Conservation (phyloP, 129 eudicot species). For the Flaveria trinervia region DNA sequence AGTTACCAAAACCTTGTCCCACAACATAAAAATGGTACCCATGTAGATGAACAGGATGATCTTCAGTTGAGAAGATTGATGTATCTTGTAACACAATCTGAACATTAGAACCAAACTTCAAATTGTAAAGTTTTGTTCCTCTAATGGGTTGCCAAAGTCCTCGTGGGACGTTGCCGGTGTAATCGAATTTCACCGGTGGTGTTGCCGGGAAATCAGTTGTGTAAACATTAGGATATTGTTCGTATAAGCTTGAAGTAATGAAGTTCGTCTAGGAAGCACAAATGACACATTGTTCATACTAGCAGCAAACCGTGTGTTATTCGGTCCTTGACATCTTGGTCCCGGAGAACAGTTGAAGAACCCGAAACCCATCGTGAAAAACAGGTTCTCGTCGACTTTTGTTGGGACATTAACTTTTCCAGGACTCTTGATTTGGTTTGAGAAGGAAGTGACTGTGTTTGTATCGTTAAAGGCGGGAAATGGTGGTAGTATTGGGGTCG, state of each 20-base stretch:
- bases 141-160: constrained; percentile 62
- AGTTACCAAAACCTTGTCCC: constrained; percentile 73
- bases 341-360: constrained; percentile 64
- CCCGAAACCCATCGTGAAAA: constrained; percentile 61
- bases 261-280: constrained; percentile 51
- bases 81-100: constrained; percentile 69
- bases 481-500: constrained; percentile 48
- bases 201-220: constrained; percentile 61
- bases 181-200: constrained; percentile 64
- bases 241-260: constrained; percentile 69
- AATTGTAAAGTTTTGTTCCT: constrained; percentile 57
- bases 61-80: constrained; percentile 50
- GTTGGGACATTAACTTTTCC: constrained; percentile 51
- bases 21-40: constrained; percentile 69
- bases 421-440: constrained; percentile 53
- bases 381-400: constrained; percentile 48
- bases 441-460: constrained; percentile 52
- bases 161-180: constrained; percentile 63
- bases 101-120: constrained; percentile 58
- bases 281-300: constrained; percentile 81
- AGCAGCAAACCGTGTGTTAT: constrained; percentile 70
- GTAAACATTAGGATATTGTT: constrained; percentile 57
- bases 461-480: constrained; percentile 79
- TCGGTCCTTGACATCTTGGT: constrained; percentile 71
- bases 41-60: constrained; percentile 68